These are phyloP conservation scores for Cystobasidiaceae sp. DNA, from an alignment of 1,284 basidiomycete species.

Conservation along the genomic window DNA sequence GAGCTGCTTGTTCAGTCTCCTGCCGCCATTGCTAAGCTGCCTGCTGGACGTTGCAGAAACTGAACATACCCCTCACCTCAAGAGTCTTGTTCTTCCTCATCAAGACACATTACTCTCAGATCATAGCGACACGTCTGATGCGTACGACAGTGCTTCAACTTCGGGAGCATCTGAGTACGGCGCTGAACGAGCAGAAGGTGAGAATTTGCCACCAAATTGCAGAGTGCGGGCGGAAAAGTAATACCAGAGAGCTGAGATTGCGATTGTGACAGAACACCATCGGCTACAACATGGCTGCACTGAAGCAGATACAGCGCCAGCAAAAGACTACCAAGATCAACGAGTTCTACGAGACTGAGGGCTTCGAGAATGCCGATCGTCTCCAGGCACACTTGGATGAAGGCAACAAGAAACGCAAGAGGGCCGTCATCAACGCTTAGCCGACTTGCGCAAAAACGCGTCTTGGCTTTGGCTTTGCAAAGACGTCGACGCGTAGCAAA, in stretches of 20 bases:
- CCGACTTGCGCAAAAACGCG: not conserved
- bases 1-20: not conserved
- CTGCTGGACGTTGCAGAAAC: slow-evolving; percentile 41
- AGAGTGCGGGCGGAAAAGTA: not conserved
- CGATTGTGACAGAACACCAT: slow-evolving; percentile 43
- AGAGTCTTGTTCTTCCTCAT: slow-evolving; percentile 90
- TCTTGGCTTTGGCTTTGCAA: not conserved
- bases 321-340: slow-evolving; percentile 70
- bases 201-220: slow-evolving; percentile 41
- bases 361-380: slow-evolving; percentile 64
- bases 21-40: slow-evolving; percentile 44
- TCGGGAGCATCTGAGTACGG: slow-evolving; percentile 69
- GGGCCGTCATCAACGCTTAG: slow-evolving; percentile 43
- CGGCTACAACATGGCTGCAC: slow-evolving; percentile 71
- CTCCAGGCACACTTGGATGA: slow-evolving; percentile 62
- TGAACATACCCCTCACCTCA: slow-evolving; percentile 77
- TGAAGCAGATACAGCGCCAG: slow-evolving; percentile 74
- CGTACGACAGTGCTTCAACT: slow-evolving; percentile 77
- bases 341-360: slow-evolving; percentile 70
- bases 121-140: slow-evolving; percentile 88
- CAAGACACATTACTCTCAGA: slow-evolving; percentile 89
- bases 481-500: too few species aligned
- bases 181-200: slow-evolving; percentile 73
- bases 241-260: not conserved
- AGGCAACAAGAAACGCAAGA: slow-evolving; percentile 58